Percentiles rank a stretch among this genome's conserved stretches.
phyloP scores from a whole-genome alignment of 1,139 yeast genomes.

The Debaryomyces singareniensis region DNA sequence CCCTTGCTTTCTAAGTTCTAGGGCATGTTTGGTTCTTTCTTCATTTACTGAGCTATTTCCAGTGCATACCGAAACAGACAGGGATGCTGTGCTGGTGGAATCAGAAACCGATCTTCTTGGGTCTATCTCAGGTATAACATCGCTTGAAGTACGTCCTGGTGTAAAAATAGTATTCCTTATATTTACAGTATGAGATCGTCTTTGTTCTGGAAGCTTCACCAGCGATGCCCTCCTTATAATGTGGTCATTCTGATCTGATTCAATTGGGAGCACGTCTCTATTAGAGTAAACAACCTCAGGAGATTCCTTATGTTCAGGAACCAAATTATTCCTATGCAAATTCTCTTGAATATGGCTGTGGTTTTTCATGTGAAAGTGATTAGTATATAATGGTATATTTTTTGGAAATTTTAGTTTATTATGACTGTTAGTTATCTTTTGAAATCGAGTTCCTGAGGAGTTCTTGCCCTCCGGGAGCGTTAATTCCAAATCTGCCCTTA shows the following conservation, averaged over 20 bases:
- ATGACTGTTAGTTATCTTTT: not conserved
- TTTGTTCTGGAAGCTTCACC: not conserved
- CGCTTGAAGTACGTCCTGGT: no score
- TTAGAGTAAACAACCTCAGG: not conserved
- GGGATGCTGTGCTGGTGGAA: conserved; percentile 5
- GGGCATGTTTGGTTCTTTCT: conserved; percentile 46
- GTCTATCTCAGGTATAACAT: no score
- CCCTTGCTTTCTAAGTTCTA: conserved; percentile 49
- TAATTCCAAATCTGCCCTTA: conserved; percentile 20
- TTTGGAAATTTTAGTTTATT: not conserved
- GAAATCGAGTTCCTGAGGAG: not conserved
- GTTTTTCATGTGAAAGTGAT: no score
- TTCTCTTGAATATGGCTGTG: not conserved
- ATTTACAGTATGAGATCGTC: not conserved
- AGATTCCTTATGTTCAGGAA: not conserved
- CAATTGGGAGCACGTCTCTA: not conserved
- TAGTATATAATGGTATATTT: not conserved
- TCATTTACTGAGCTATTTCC: conserved; percentile 18
- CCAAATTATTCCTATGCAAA: not conserved
- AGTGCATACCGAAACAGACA: conserved; percentile 11
- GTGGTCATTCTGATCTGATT: not conserved
- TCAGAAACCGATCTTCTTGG: conserved; percentile 1
- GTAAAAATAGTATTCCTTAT: not conserved
- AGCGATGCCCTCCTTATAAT: not conserved
- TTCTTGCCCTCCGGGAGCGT: not conserved